Conservation (phyloP, 495 filamentous ascomycete species). For the Wilcoxina mikolae region DNA sequence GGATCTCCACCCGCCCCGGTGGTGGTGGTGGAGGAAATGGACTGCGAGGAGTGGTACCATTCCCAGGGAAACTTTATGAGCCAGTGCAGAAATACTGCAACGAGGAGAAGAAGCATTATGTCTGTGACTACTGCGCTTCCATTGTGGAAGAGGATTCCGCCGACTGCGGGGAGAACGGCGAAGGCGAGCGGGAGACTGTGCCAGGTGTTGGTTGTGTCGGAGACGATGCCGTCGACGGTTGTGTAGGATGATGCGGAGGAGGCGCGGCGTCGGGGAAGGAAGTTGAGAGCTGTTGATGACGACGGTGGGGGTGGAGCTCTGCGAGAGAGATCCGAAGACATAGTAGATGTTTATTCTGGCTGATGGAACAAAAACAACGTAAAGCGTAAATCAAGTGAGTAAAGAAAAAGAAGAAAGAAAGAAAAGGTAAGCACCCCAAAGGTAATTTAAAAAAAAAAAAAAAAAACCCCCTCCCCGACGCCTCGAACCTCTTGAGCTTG, state of each 20-base stretch:
- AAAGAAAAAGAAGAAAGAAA: neutral
- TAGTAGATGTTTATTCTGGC: too few relatives aligned
- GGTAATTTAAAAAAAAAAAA: too few relatives aligned
- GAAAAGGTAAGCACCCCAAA: too few relatives aligned
- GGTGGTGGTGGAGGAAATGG: constrained; percentile 19
- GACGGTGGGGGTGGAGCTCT: too few relatives aligned
- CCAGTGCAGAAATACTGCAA: constrained; percentile 84
- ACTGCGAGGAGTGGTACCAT: constrained; percentile 79
- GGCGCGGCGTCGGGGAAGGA: too few relatives aligned
- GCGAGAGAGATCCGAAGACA: too few relatives aligned
- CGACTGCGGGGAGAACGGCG: constrained; percentile 70
- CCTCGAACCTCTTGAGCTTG: too few relatives aligned
- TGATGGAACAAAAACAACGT: too few relatives aligned
- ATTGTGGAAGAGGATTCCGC: constrained; percentile 70
- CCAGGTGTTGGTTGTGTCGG: too few relatives aligned
- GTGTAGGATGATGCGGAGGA: too few relatives aligned
- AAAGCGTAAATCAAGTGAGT: neutral
- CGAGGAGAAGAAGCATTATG: constrained; percentile 59
- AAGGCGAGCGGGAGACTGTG: constrained; percentile 65
- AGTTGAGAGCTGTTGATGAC: too few relatives aligned
- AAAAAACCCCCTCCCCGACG: neutral
- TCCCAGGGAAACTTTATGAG: constrained; percentile 84
- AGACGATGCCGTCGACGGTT: too few relatives aligned
- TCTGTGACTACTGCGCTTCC: constrained; percentile 74
- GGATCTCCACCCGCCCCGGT: neutral